Evolutionary conservation across 192 early-diverging fungal genomes (phyloP).

Genomic region (Backusella mclennaniae): DNA sequence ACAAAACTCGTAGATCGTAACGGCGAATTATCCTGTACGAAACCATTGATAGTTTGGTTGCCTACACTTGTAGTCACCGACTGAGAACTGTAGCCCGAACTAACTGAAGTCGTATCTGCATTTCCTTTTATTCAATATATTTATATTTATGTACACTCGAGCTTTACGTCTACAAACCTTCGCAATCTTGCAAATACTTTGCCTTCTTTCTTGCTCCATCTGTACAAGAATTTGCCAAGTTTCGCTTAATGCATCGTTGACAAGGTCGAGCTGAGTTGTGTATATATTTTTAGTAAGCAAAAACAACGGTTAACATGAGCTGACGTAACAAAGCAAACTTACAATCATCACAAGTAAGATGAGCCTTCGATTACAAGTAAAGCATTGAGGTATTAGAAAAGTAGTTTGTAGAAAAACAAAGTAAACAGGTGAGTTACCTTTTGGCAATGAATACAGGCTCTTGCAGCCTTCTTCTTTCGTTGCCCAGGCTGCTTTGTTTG

Average conservation of each 20-base stretch:
- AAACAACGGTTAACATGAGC: not conserved
- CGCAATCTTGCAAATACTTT: conserved; percentile 85
- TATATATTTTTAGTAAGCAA: not conserved
- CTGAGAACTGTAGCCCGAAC: not conserved
- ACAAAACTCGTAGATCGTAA: not conserved
- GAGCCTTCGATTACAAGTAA: conserved; percentile 35
- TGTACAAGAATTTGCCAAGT: conserved; percentile 68
- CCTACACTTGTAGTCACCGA: not conserved
- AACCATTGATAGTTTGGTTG: not conserved
- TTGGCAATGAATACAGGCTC: conserved; percentile 69
- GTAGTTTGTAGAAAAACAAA: not conserved
- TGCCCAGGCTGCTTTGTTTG: conserved; percentile 11
- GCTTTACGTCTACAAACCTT: conserved; percentile 30
- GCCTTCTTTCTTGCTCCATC: conserved; percentile 92
- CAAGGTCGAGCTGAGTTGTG: conserved; percentile 72
- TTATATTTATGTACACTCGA: not conserved
- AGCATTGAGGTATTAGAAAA: not conserved
- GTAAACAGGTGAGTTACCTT: conserved; percentile 31
- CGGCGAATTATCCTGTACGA: not conserved
- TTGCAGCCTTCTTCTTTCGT: conserved; percentile 37
- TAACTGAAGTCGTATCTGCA: not conserved
- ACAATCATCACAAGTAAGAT: conserved; percentile 75
- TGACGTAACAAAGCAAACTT: conserved; percentile 22
- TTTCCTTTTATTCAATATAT: not conserved
- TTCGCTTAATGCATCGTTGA: conserved; percentile 81